These are phyloP conservation scores for Trametes meyenii DNA, from an alignment of 768 basidiomycete species.

Conservation along the genomic window DNA sequence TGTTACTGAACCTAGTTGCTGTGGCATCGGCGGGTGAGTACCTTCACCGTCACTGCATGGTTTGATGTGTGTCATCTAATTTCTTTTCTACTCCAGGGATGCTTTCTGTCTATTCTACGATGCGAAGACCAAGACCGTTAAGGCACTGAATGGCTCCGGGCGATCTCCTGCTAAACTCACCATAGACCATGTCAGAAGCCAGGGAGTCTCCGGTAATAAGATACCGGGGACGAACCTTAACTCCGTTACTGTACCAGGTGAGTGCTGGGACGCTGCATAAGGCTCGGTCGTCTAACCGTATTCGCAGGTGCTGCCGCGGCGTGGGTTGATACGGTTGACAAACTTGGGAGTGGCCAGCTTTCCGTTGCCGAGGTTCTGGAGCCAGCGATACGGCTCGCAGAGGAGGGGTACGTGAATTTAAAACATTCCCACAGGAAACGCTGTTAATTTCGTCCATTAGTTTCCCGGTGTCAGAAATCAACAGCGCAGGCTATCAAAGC, in stretches of 20 bases:
- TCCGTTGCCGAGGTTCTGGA: conserved; percentile 71
- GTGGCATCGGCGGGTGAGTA: conserved; percentile 88
- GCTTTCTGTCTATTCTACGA: conserved; percentile 95
- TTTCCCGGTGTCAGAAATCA: conserved; percentile 86
- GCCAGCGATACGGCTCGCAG: conserved; percentile 90
- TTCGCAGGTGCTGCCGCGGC: conserved; percentile 84
- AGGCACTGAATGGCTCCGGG: conserved; percentile 92
- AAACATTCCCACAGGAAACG: too few species aligned
- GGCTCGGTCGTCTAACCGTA: neutral
- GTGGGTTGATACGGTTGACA: conserved; percentile 88
- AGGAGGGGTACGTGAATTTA: conserved; percentile 68
- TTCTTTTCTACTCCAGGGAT: conserved; percentile 50
- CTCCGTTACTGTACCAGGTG: conserved; percentile 87
- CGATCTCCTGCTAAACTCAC: conserved; percentile 79
- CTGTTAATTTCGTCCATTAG: conserved; percentile 39
- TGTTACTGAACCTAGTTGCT: conserved; percentile 84
- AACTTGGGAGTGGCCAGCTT: conserved; percentile 77
- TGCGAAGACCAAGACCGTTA: conserved; percentile 77
- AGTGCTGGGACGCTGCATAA: conserved; percentile 7
- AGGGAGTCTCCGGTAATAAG: conserved; percentile 64
- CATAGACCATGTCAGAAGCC: conserved; percentile 68
- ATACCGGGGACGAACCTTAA: conserved; percentile 87
- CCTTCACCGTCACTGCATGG: neutral
- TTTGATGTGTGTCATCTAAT: neutral
- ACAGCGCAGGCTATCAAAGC: conserved; percentile 52